These are phyloP conservation scores for Apiotrichum domesticum DNA, from an alignment of 1,284 basidiomycete genomes.

Conservation along the genomic window DNA sequence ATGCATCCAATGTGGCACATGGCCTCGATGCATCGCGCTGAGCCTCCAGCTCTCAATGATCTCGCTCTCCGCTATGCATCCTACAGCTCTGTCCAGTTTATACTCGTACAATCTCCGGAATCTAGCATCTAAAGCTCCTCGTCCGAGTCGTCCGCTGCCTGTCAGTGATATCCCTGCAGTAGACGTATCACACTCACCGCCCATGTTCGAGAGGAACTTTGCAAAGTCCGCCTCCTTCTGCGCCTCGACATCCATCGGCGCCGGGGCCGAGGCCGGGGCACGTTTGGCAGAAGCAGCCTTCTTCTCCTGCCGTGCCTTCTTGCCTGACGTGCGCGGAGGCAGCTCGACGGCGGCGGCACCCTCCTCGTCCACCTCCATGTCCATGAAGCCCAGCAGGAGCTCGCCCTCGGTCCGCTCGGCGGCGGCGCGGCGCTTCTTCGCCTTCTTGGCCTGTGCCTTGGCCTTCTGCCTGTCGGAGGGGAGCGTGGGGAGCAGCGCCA, in stretches of 20 bases:
- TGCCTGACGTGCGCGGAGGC: neutral
- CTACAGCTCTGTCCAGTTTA: neutral
- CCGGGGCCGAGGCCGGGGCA: neutral
- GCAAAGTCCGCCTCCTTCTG: conserved; percentile 46
- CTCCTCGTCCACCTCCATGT: conserved; percentile 34
- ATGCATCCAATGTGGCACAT: too few relatives aligned
- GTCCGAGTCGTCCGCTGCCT: conserved; percentile 3
- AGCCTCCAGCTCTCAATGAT: neutral
- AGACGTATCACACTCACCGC: conserved; percentile 25
- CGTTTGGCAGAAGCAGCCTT: conserved; percentile 8
- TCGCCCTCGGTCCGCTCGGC: conserved; percentile 39
- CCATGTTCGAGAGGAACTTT: conserved; percentile 42
- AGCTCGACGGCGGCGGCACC: conserved; percentile 1
- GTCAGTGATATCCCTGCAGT: neutral
- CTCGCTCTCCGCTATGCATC: neutral
- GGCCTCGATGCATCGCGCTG: too few relatives aligned
- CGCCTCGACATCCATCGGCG: conserved; percentile 22
- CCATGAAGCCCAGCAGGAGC: conserved; percentile 37
- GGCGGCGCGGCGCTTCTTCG: conserved; percentile 37
- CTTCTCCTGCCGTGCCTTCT: conserved; percentile 6
- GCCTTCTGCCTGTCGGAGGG: conserved; percentile 33
- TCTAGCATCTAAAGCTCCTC: conserved; percentile 6
- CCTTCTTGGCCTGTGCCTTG: conserved; percentile 44
- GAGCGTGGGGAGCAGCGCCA: conserved; percentile 30
- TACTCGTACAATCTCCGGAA: neutral